Conservation (phyloP, 169 alveolate species). For the Plasmodium inui region DNA sequence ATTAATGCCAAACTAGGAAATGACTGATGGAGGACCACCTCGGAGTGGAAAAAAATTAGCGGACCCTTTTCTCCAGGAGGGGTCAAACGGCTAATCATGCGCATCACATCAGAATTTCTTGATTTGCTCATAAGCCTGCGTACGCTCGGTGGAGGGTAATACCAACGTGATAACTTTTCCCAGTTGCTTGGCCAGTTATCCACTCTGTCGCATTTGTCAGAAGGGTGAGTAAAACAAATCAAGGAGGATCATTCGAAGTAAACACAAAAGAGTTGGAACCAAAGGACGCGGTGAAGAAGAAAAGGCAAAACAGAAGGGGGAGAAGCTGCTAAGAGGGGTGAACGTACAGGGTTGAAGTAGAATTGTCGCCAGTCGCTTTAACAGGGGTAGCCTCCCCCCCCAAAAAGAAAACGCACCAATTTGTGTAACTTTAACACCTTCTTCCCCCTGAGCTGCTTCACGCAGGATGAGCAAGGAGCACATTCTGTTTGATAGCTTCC, state of each 20-base stretch:
- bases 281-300: not conserved
- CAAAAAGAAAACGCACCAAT: too few relatives aligned
- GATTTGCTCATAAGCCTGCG: not conserved
- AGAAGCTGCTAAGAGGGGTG: not conserved
- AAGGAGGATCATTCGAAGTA: not conserved
- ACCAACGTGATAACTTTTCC: not conserved
- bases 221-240: too few relatives aligned
- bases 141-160: not conserved
- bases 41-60: not conserved
- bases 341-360: not conserved
- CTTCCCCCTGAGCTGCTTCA: not conserved
- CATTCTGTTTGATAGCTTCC: conserved; percentile 58
- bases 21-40: not conserved
- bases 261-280: not conserved
- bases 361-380: not conserved
- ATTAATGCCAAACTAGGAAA: not conserved
- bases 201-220: not conserved
- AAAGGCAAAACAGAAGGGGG: not conserved
- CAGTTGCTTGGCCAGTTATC: not conserved
- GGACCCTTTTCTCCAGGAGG: not conserved
- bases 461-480: conserved; percentile 35
- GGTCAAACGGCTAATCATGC: not conserved
- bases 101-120: too few relatives aligned
- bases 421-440: not conserved
- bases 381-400: not conserved